Percentiles rank a stretch among this genome's conserved stretches.
Conservation (phyloP, 2,329 filamentous ascomycete genomes). For the Cytospora schulzeri region DNA sequence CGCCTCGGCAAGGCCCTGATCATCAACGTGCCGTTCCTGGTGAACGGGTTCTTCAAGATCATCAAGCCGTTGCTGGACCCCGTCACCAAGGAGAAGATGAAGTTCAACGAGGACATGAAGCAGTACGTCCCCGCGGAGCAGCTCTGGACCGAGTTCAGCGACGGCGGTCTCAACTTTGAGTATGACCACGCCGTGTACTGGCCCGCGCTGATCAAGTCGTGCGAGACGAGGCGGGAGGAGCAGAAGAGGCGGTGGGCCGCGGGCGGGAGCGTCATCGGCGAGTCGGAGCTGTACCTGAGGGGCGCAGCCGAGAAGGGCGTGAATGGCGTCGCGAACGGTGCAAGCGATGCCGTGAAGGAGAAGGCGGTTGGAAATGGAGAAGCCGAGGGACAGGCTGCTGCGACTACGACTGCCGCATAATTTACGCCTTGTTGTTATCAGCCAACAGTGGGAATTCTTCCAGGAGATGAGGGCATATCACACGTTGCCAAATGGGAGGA, state of each 20-base stretch:
- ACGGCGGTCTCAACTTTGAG: constrained; percentile 80
- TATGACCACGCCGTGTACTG: constrained; percentile 91
- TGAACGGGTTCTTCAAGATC: constrained; percentile 92
- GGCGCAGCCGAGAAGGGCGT: constrained; percentile 45
- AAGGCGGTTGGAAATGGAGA: constrained; percentile 19
- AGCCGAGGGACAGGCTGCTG: constrained; percentile 6
- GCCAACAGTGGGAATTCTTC: neutral
- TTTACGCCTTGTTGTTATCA: neutral
- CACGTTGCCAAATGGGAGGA: neutral
- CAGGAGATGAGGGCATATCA: neutral
- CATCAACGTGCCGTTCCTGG: constrained; percentile 84
- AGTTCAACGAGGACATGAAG: constrained; percentile 91
- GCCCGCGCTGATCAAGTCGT: constrained; percentile 78
- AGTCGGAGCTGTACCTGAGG: constrained; percentile 84
- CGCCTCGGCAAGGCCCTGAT: constrained; percentile 85
- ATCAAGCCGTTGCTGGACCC: constrained; percentile 97
- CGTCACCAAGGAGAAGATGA: constrained; percentile 89
- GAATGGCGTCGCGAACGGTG: constrained; percentile 14
- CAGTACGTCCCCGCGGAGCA: constrained; percentile 80
- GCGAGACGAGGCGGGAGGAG: constrained; percentile 64
- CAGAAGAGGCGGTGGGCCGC: constrained; percentile 73
- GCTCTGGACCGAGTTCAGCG: constrained; percentile 72
- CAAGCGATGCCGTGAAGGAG: constrained; percentile 20
- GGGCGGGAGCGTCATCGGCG: constrained; percentile 79
- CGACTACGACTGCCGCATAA: constrained; percentile 5